Evolutionary conservation across 2,329 filamentous ascomycete species (phyloP).

Genomic region (Penicillium sp.): DNA sequence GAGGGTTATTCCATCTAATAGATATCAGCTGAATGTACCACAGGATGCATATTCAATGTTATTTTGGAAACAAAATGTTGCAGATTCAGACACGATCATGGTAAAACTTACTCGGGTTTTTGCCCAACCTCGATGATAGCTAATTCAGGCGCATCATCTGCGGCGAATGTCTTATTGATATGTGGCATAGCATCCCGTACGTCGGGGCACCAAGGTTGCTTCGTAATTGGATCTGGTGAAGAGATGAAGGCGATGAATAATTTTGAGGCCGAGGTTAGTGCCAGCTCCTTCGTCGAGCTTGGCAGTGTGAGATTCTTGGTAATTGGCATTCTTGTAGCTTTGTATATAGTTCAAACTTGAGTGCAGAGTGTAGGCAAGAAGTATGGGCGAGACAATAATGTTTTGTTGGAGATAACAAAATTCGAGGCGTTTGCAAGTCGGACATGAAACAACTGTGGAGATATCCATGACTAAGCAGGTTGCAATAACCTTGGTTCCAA

Average conservation of each 20-base stretch:
- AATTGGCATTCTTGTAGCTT: constrained; percentile 27
- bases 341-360: neutral
- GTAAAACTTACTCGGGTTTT: constrained; percentile 31
- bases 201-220: constrained; percentile 42
- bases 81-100: neutral
- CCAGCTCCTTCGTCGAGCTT: constrained; percentile 12
- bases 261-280: constrained; percentile 16
- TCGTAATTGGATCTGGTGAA: constrained; percentile 35
- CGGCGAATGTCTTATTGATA: constrained; percentile 32
- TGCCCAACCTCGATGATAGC: constrained; percentile 38
- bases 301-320: constrained; percentile 22
- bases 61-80: neutral
- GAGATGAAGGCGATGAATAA: constrained; percentile 40
- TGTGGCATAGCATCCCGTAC: constrained; percentile 38
- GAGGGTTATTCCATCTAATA: constrained; percentile 35
- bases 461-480: neutral
- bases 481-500: too few relatives aligned
- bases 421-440: neutral
- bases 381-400: neutral
- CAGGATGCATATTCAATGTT: neutral
- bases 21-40: neutral
- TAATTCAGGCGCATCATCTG: constrained; percentile 22
- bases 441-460: neutral
- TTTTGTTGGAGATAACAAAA: neutral
- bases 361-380: neutral